Evolutionary conservation across 768 basidiomycete genomes (phyloP), one percentile per base, ranked within the genome.

Genomic region (Boletellus sp.): DNA sequence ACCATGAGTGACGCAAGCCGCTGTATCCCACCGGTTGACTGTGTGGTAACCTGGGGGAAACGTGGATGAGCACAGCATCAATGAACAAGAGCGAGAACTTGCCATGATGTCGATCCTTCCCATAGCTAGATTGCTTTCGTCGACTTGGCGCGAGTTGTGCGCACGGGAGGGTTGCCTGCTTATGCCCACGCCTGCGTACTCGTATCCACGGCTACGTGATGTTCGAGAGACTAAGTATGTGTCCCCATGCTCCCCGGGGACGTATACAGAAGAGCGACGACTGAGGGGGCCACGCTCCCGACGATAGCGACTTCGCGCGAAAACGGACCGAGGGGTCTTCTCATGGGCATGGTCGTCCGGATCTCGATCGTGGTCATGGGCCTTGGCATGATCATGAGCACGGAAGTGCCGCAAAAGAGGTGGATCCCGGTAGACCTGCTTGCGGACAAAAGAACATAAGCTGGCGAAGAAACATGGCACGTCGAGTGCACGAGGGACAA

Each of bases 31-130:
- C 38, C 55, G 11, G 17, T 3, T 23, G 35, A 24, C 49, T 34
- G 52, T 45, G 45, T 36, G 4, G 46, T 28, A 38, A 37, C 45
- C 59, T 61, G 22, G n/a, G 24, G 11, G 11, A 9, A 44, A 32
- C 12, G 11, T 26, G 36, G 20, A 9, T 39, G 5, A 15, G 31
- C 16, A 32, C 50, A 53, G 52, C 28, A 49, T 43, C 59, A 50
- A 35, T 13, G 23, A 36, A 32, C 16, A 12, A 26, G 33, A 28
- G 48, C 26, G 33, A 41, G 11, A 12, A 68, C 74, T 45, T 52
- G 74, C 82, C 70, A 78, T 65, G 51, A 84, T 74, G 53, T 77
- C 72, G 41, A 83, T 65, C 3, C 50, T 68, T 4, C 83, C 80
- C 8, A 69, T 61, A 8, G 68, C 72, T 3, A 68, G 66, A 10